Percentiles rank a stretch among this genome's conserved stretches.
These are phyloP conservation scores for Botrytis elliptica DNA, from an alignment of 2,329 filamentous ascomycete species.

Conservation along the genomic window DNA sequence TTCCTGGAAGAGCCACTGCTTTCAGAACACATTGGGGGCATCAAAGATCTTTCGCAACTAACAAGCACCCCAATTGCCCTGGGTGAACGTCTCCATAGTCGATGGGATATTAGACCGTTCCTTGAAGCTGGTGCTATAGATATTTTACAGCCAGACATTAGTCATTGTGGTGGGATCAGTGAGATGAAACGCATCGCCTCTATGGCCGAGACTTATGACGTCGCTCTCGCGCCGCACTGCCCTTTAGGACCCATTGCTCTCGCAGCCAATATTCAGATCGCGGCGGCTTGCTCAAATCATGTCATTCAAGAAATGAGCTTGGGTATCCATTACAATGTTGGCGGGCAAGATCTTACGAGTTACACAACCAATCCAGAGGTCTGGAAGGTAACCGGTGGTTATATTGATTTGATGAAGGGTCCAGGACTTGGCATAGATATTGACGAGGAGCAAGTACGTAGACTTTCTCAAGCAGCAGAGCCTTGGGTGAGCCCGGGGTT, in stretches of 20 bases:
- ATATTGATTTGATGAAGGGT: slow-evolving; percentile 58
- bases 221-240: slow-evolving; percentile 71
- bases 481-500: slow-evolving; percentile 69
- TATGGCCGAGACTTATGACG: slow-evolving; percentile 72
- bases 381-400: slow-evolving; percentile 66
- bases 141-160: slow-evolving; percentile 71
- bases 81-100: slow-evolving; percentile 67
- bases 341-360: slow-evolving; percentile 61
- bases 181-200: slow-evolving; percentile 67
- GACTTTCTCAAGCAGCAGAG: slow-evolving; percentile 54
- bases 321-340: slow-evolving; percentile 76
- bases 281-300: slow-evolving; percentile 60
- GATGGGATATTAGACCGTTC: slow-evolving; percentile 73
- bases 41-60: slow-evolving; percentile 57
- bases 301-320: slow-evolving; percentile 76
- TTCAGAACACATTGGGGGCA: slow-evolving; percentile 58
- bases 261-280: slow-evolving; percentile 69
- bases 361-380: slow-evolving; percentile 65
- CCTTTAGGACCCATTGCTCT: slow-evolving; percentile 71
- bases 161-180: slow-evolving; percentile 70
- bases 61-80: slow-evolving; percentile 67
- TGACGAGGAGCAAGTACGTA: slow-evolving; percentile 66
- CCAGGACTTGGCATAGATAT: slow-evolving; percentile 68
- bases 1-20: slow-evolving; percentile 75
- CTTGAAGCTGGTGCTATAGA: slow-evolving; percentile 67